Evolutionary conservation across 192 early-diverging fungal species (phyloP).

Genomic region (Lobosporangium transversale): DNA sequence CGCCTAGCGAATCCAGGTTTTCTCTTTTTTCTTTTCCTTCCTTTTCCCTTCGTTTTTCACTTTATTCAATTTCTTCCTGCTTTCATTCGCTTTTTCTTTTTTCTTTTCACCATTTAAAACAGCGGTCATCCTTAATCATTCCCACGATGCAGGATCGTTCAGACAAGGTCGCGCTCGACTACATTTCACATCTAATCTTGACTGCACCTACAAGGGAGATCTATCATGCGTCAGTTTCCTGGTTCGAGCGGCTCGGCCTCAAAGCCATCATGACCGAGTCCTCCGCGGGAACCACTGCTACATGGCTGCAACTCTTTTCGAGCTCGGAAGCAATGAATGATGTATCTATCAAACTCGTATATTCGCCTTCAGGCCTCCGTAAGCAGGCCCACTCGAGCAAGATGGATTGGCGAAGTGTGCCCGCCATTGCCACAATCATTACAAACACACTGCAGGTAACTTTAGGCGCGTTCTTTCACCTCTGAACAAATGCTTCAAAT

Average conservation of each 20-base stretch:
- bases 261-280: slow-evolving; percentile 51
- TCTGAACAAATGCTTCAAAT: no score
- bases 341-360: slow-evolving; percentile 33
- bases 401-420: slow-evolving; percentile 51
- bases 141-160: slow-evolving; percentile 23
- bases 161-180: slow-evolving; percentile 28
- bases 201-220: slow-evolving; percentile 36
- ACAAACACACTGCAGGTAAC: slow-evolving; percentile 44
- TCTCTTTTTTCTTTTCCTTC: slow-evolving; percentile 6
- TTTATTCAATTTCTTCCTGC: background rate
- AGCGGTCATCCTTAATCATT: background rate
- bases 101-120: background rate
- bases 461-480: background rate
- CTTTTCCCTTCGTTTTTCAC: background rate
- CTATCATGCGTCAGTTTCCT: slow-evolving; percentile 35
- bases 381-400: slow-evolving; percentile 36
- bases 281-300: slow-evolving; percentile 32
- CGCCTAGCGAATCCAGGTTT: background rate
- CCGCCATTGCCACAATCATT: slow-evolving; percentile 42
- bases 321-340: slow-evolving; percentile 10
- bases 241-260: slow-evolving; percentile 47
- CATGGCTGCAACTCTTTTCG: slow-evolving; percentile 48
- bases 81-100: background rate
- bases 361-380: slow-evolving; percentile 24
- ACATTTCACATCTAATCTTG: slow-evolving; percentile 41